A percentile compares a stretch with the other conserved stretches of the same genome.
phyloP scores from a whole-genome alignment of 805 yeast genomes.

The Candida yuanshanica region DNA sequence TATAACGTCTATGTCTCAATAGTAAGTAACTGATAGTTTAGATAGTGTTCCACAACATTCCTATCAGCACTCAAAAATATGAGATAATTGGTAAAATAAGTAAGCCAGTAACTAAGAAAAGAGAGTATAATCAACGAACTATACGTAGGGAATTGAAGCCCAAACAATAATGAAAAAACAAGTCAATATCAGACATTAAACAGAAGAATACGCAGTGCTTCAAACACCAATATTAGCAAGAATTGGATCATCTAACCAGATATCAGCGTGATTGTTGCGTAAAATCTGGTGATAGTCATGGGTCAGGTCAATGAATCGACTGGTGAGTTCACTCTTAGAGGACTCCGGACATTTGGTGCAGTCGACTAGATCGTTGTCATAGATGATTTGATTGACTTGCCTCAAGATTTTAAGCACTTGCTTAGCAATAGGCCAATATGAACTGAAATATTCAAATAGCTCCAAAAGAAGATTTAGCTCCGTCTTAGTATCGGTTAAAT shows the following conservation, averaged over 20 bases:
- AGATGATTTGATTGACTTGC: slow-evolving; percentile 35
- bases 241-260: slow-evolving; percentile 21
- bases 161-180: neutral
- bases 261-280: slow-evolving; percentile 37
- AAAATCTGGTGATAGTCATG: slow-evolving; percentile 41
- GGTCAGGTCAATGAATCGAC: slow-evolving; percentile 38
- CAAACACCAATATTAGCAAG: neutral
- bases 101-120: too few species aligned
- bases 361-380: slow-evolving; percentile 30
- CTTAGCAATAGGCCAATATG: slow-evolving; percentile 41
- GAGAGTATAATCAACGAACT: too few species aligned
- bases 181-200: neutral
- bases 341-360: slow-evolving; percentile 31
- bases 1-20: neutral
- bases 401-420: slow-evolving; percentile 40
- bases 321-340: slow-evolving; percentile 34
- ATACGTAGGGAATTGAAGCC: too few species aligned
- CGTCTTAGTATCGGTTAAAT: slow-evolving; percentile 38
- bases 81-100: too few species aligned
- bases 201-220: neutral
- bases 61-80: too few species aligned
- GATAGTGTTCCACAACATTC: too few species aligned
- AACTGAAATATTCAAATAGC: slow-evolving; percentile 39
- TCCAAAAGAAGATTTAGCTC: slow-evolving; percentile 43
- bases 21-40: too few species aligned